These are phyloP conservation scores for Esteya vermicola DNA, from an alignment of 2,329 filamentous ascomycete species.

Conservation along the genomic window DNA sequence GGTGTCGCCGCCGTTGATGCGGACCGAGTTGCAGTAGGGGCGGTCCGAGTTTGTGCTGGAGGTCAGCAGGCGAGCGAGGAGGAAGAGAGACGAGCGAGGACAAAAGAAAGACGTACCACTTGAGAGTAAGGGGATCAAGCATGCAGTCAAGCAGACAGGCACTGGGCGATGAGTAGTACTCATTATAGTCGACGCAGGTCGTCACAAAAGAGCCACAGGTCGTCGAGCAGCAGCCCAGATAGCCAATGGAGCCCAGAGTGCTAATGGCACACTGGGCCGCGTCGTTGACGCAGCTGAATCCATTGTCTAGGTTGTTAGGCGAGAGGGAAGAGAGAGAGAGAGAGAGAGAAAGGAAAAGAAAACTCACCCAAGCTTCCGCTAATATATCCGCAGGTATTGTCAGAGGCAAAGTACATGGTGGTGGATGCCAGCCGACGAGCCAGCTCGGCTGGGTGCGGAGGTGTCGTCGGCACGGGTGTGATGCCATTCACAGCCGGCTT, in stretches of 20 bases:
- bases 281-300: constrained; percentile 3
- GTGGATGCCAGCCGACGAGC: background rate
- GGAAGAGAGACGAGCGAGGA: background rate
- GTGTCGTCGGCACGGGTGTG: constrained; percentile 4
- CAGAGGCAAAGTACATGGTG: constrained; percentile 8
- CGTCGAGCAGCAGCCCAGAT: constrained; percentile 8
- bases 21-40: constrained; percentile 9
- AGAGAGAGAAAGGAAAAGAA: background rate
- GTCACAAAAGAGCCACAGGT: constrained; percentile 6
- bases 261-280: constrained; percentile 6
- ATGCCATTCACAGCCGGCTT: constrained; percentile 2
- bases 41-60: constrained; percentile 4
- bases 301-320: no score
- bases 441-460: constrained; percentile 1
- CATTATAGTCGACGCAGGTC: constrained; percentile 6
- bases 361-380: constrained; percentile 1
- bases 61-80: constrained; percentile 2
- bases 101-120: background rate
- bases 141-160: constrained; percentile 5
- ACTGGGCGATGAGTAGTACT: background rate
- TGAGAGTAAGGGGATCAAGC: no score
- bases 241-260: constrained; percentile 3
- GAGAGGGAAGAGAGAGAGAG: background rate
- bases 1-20: constrained; percentile 7
- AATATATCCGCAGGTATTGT: constrained; percentile 11